A percentile compares a stretch with the other conserved stretches of the same genome.
These are phyloP conservation scores for Fraxinus paxiana DNA, from an alignment of 305 asterid genomes.

Conservation along the genomic window DNA sequence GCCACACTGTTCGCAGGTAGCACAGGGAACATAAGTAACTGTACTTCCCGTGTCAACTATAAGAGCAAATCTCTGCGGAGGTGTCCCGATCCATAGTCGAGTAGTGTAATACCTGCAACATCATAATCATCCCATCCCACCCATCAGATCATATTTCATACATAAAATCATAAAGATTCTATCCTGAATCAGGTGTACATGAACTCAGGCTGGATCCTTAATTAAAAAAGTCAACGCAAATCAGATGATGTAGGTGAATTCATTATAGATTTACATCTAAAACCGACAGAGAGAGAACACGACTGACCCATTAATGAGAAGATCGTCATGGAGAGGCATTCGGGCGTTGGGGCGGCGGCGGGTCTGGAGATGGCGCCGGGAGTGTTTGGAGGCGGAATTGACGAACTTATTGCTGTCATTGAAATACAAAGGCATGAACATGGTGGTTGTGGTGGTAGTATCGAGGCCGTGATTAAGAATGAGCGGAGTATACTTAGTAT, in stretches of 20 bases:
- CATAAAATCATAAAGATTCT: neutral
- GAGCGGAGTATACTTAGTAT: neutral
- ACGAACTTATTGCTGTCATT: conserved; percentile 21
- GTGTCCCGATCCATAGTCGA: conserved; percentile 88
- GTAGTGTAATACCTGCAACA: conserved; percentile 80
- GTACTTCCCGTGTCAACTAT: conserved; percentile 96
- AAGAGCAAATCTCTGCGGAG: conserved; percentile 86
- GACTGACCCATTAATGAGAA: conserved; percentile 54
- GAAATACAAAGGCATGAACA: conserved; percentile 46
- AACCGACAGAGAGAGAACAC: neutral
- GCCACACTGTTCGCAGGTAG: conserved; percentile 89
- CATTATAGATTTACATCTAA: neutral
- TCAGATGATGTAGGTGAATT: neutral
- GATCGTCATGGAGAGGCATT: conserved; percentile 73
- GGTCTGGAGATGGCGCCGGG: conserved; percentile 40
- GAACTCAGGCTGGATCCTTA: neutral
- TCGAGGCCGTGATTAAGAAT: neutral
- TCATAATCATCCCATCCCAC: neutral
- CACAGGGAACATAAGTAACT: conserved; percentile 90
- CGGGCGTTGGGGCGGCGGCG: conserved; percentile 44
- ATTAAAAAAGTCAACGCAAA: neutral
- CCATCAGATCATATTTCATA: conserved; percentile 31
- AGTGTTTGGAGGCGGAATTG: conserved; percentile 2
- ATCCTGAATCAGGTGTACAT: neutral
- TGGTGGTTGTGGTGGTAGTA: conserved; percentile 27